Evolutionary conservation across 2,329 filamentous ascomycete species (phyloP).

Genomic region (Sporothrix pseudoabietina): DNA sequence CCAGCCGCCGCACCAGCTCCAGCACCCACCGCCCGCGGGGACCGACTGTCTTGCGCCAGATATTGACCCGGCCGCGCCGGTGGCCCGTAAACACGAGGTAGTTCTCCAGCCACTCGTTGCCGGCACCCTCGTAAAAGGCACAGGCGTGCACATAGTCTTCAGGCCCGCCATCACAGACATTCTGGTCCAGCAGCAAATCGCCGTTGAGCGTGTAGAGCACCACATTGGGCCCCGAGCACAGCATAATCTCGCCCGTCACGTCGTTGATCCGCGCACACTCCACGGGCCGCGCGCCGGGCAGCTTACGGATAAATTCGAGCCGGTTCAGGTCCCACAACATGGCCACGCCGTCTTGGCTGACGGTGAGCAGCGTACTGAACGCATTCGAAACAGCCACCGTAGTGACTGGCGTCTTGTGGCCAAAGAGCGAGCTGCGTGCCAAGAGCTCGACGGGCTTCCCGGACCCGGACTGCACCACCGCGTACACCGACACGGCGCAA

Average conservation of each 20-base stretch:
- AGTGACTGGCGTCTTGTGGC: conserved; percentile 82
- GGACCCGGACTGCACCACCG: conserved; percentile 65
- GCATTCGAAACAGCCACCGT: conserved; percentile 82
- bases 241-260: conserved; percentile 82
- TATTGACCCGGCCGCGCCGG: conserved; percentile 77
- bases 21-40: conserved; percentile 69
- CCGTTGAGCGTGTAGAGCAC: conserved; percentile 88
- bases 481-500: conserved; percentile 86
- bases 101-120: conserved; percentile 88
- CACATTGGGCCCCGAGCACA: conserved; percentile 76
- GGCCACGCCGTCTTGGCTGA: conserved; percentile 74
- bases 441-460: conserved; percentile 74
- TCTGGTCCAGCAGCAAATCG: conserved; percentile 76
- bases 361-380: conserved; percentile 84
- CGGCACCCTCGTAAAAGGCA: conserved; percentile 88
- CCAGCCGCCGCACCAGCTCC: conserved; percentile 76
- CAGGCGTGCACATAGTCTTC: conserved; percentile 81
- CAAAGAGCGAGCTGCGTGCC: conserved; percentile 80
- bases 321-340: conserved; percentile 95
- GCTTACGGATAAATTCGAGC: conserved; percentile 77
- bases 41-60: conserved; percentile 61
- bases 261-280: conserved; percentile 88
- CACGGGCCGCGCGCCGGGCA: conserved; percentile 58
- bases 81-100: conserved; percentile 90
- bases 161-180: conserved; percentile 61